Evolutionary conservation across 2,329 filamentous ascomycete genomes (phyloP).

Genomic region (Fusarium avenaceum): DNA sequence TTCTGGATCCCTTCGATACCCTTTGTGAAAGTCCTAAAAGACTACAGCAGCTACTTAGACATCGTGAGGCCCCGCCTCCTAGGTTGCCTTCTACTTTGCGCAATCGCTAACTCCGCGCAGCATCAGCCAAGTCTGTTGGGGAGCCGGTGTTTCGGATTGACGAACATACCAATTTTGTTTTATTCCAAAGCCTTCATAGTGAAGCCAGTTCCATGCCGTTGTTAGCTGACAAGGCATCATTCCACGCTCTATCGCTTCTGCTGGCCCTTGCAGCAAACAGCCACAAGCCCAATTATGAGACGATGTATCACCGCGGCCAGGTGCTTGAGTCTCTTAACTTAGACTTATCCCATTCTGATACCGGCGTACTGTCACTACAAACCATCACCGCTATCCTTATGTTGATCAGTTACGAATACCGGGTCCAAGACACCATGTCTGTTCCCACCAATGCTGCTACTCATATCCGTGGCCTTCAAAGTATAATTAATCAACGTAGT

Average conservation of each 20-base stretch:
- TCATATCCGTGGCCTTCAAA: conserved; percentile 10
- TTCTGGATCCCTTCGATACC: conserved; percentile 14
- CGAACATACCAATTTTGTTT: neutral
- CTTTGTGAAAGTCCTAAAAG: conserved; percentile 11
- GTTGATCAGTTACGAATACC: conserved; percentile 14
- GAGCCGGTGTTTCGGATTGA: conserved; percentile 20
- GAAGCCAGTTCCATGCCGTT: neutral
- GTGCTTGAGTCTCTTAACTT: conserved; percentile 6
- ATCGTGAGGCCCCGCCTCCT: neutral
- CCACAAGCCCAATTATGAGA: conserved; percentile 3
- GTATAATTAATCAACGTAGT: neutral
- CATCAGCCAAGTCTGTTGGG: neutral
- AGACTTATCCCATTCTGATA: neutral
- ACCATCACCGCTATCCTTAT: neutral
- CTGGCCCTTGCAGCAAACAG: neutral
- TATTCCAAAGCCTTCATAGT: neutral
- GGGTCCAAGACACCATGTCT: neutral
- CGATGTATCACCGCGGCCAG: neutral
- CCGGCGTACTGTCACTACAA: neutral
- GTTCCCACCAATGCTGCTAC: neutral
- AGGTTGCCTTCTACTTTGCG: fast-evolving
- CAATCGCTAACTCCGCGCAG: neutral
- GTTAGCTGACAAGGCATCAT: neutral
- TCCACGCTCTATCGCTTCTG: conserved; percentile 15
- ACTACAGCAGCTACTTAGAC: conserved; percentile 1